phyloP scores from a whole-genome alignment of 768 basidiomycete genomes.

The Pleurotus cornucopiae region DNA sequence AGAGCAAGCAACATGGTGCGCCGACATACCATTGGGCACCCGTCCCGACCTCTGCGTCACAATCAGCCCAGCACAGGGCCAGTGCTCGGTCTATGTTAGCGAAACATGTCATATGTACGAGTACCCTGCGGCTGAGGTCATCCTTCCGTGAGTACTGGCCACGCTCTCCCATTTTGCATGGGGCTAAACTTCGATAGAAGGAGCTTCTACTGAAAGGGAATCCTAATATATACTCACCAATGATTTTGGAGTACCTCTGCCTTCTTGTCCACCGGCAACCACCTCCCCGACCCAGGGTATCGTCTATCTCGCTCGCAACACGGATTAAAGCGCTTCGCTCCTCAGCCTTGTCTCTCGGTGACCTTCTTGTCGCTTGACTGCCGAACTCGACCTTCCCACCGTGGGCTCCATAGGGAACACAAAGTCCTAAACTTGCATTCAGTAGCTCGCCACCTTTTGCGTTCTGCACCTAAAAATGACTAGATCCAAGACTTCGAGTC shows the following conservation, averaged over 20 bases:
- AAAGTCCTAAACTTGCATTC: not conserved
- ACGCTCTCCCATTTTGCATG: not conserved
- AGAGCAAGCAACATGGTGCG: not conserved
- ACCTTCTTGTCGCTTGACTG: not conserved
- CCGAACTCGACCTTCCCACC: not conserved
- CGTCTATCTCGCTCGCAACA: not conserved
- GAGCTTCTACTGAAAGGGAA: not conserved
- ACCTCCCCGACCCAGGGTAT: not conserved
- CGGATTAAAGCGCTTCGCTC: not conserved
- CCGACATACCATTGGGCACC: not conserved
- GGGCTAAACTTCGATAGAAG: not conserved
- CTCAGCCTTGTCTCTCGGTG: not conserved
- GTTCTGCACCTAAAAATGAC: not conserved
- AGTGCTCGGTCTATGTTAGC: not conserved
- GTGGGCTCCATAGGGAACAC: not conserved
- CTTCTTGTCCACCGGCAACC: not conserved
- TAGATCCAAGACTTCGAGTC: constrained; percentile 4
- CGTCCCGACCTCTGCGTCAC: not conserved
- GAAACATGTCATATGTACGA: not conserved
- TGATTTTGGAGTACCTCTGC: not conserved
- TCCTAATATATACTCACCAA: not conserved
- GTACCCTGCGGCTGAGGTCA: not conserved
- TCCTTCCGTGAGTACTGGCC: not conserved
- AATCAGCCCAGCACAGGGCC: not conserved
- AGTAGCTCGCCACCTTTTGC: no score